A percentile compares a stretch with the other conserved stretches of the same genome.
Conservation (phyloP, 208 protist genomes). For the Crithidia acanthocephali region DNA sequence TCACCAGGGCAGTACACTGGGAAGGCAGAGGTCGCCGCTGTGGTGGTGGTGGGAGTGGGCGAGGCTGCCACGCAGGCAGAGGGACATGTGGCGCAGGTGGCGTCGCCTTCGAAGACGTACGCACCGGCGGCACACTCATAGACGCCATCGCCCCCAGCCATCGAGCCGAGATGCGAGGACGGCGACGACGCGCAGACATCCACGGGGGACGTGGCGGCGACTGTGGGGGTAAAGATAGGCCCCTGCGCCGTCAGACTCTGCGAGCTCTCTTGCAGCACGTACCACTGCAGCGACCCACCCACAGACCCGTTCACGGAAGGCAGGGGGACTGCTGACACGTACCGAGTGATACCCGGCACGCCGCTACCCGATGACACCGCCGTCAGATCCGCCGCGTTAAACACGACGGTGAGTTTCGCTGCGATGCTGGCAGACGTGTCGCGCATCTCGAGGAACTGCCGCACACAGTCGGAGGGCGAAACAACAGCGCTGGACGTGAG, state of each 20-base stretch:
- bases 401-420: not conserved
- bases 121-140: slow-evolving; percentile 23
- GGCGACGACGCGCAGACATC: no score
- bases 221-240: slow-evolving; percentile 5
- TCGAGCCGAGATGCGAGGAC: not conserved
- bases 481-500: slow-evolving; percentile 12
- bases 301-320: not conserved
- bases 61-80: slow-evolving; percentile 8
- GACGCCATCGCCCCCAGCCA: not conserved
- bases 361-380: not conserved
- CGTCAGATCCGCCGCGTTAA: slow-evolving; percentile 12
- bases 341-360: slow-evolving; percentile 26
- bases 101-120: slow-evolving; percentile 9
- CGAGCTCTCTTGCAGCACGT: slow-evolving; percentile 8
- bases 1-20: slow-evolving; percentile 36
- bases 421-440: not conserved
- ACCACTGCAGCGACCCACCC: not conserved
- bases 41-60: no score
- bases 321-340: slow-evolving; percentile 18
- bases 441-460: slow-evolving; percentile 13
- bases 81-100: slow-evolving; percentile 20
- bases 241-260: slow-evolving; percentile 6
- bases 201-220: not conserved
- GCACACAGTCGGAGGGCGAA: slow-evolving; percentile 27
- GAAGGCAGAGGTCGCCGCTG: not conserved